Evolutionary conservation across 371 early-diverging fungal genomes (phyloP), one percentile per base, ranked within the genome.

Genomic region (Mortierella sp.): DNA sequence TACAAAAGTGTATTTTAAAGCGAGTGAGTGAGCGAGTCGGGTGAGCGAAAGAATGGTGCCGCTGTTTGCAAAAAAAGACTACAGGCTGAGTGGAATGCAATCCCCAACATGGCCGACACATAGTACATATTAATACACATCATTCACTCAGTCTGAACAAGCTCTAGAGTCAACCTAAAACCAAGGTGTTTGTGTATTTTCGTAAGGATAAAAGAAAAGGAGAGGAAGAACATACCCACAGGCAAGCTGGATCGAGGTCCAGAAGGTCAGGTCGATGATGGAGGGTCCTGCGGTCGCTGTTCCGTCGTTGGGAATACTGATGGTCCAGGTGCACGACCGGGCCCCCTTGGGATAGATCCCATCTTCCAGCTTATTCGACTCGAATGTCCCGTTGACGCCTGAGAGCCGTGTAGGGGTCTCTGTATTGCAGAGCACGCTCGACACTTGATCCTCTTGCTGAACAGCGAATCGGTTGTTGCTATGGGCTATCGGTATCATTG

Each of bases 281-380:
- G 72, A 68, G 3, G 69, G 58, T 34, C 41, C 34, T 14, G 71
- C 52, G 2, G 69, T 11, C 52, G 29, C 39, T 19, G 43, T 26
- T 55, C 29, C 31, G n/a, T 29, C 37, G 55, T 6, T 29, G 3
- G 29, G 34, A 16, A 44, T 39, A 45, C n/a, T 24, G 19, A 83
- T 70, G 24, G 34, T 79, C 84, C 84, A 83, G 19, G 70, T 79
- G 31, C 84, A 83, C 24, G 73, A 43, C 52, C 71, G 71, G 11
- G 70, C 64, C 24, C 31, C 40, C 13, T 70, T 9, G 14, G 79
- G 70, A 29, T 79, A 76, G 0, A 66, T 40, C 1, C 79, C 84
- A 37, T 79, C 84, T 2, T 24, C 55, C 7, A 76, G 66, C 8
- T 73, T 76, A 50, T 71, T 79, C 9, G 63, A 13, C n/a, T n/a